Conservation (phyloP, 768 basidiomycete genomes). For the Russula sp. region DNA sequence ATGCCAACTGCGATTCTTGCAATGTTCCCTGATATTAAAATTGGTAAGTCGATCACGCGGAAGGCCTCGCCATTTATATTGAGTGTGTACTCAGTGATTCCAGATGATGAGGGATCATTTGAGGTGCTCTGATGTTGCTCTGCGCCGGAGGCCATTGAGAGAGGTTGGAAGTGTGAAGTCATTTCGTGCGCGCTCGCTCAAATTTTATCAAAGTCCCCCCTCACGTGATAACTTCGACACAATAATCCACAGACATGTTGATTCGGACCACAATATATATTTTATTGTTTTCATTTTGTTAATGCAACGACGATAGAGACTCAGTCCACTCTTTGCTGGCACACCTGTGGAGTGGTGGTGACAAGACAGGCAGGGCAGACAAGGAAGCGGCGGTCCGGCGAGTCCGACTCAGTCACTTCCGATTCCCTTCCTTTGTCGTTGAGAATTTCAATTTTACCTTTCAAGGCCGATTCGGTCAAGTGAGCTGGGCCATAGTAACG, state of each 20-base stretch:
- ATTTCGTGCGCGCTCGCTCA: too few relatives aligned
- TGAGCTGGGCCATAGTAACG: too few relatives aligned
- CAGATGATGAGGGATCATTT: not conserved
- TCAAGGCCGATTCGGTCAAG: not conserved
- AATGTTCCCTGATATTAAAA: not conserved
- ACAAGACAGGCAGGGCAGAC: too few relatives aligned
- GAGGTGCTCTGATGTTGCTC: not conserved
- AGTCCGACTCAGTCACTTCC: not conserved
- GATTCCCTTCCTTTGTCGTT: not conserved
- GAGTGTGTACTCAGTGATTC: not conserved
- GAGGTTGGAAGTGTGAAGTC: not conserved
- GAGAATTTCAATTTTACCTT: not conserved
- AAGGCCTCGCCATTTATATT: not conserved
- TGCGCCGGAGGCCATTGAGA: conserved; percentile 7
- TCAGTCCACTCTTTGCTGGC: not conserved
- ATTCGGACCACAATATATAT: too few relatives aligned
- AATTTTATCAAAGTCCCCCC: not conserved
- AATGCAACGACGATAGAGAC: not conserved
- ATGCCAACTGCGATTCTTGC: not conserved
- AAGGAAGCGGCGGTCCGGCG: not conserved
- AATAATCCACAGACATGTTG: too few relatives aligned
- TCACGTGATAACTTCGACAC: not conserved
- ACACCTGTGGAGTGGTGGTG: too few relatives aligned
- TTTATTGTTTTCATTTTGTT: too few relatives aligned
- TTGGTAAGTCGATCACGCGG: not conserved